Evolutionary conservation across 371 early-diverging fungal species (phyloP), one percentile per base, ranked within the genome.

Genomic region (Syncephalis fuscata): DNA sequence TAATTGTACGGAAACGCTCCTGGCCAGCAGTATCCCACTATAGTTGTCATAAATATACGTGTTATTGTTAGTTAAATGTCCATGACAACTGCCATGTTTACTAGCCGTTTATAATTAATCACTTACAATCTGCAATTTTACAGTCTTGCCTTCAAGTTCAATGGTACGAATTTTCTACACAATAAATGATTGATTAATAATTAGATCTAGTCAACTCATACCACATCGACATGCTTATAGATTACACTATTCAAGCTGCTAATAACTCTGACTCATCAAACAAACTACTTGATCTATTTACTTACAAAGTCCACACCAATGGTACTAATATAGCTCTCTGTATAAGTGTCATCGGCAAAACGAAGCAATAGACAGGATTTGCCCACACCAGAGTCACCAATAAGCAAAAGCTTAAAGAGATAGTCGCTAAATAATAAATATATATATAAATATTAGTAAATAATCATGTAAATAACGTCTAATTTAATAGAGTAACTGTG

Each of bases 21-120:
- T 99, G 99, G 23, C 99, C 99, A 36, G 99, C 99, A n/a, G 99
- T 99, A 67, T 98, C 98, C 98, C 97, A 98, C 67, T 66, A 61
- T 8, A 14, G 50, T 51, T 23, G 27, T 42, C 45, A 32, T 32
- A 11, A 32, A 7, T 32, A 32, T 32, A 32, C 32, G 11, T 39
- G 24, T 22, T 8, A 32, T 32, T 4, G 32, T 32, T 32, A 32
- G 32, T 8, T 39, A 2, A 8, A 22, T 7, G 39, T n/a, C 15
- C 25, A 15, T 16, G 24, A 16, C 38, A 37, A 26, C 9, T 14
- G 19, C 23, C 45, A 8, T 45, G 15, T 1, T 27, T 14, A n/a
- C 38, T 19, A 2, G 20, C 15, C 2, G 44, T 44, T 15, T 17
- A 21, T 44, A 46, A 27, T 46, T 21, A 23, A 19, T 45, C 7